Conservation (phyloP, 2,329 filamentous ascomycete species). For the Aquanectria penicillioides region DNA sequence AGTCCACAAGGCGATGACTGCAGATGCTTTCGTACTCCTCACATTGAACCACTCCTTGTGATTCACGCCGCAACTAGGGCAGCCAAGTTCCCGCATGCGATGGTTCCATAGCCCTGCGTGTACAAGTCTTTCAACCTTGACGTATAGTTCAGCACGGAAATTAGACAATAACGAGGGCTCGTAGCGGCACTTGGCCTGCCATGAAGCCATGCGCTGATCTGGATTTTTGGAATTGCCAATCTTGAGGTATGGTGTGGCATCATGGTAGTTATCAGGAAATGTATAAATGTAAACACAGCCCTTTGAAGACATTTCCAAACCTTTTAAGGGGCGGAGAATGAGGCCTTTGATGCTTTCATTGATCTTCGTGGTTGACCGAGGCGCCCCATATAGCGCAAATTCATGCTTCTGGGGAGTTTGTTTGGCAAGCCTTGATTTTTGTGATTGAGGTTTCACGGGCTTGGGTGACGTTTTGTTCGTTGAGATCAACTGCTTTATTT, state of each 20-base stretch:
- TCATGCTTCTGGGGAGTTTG: slow-evolving; percentile 17
- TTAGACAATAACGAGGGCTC: slow-evolving; percentile 25
- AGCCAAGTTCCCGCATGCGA: slow-evolving; percentile 38
- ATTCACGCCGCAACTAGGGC: slow-evolving; percentile 31
- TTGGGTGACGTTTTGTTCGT: neutral
- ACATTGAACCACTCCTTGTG: slow-evolving; percentile 46
- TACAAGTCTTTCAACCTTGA: slow-evolving; percentile 43
- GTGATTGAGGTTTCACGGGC: neutral
- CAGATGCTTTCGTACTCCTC: slow-evolving; percentile 21
- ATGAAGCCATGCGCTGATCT: slow-evolving; percentile 36
- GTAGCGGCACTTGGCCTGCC: slow-evolving; percentile 40
- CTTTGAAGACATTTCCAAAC: neutral
- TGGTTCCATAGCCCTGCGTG: slow-evolving; percentile 41
- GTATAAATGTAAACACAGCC: slow-evolving; percentile 42
- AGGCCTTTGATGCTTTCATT: slow-evolving; percentile 31
- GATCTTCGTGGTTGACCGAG: slow-evolving; percentile 10
- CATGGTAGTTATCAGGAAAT: slow-evolving; percentile 30
- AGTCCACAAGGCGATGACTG: slow-evolving; percentile 38
- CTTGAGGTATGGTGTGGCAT: slow-evolving; percentile 38
- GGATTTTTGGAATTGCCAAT: slow-evolving; percentile 42
- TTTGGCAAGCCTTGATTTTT: neutral
- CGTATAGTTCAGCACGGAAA: slow-evolving; percentile 31
- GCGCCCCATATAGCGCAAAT: slow-evolving; percentile 30
- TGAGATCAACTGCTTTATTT: neutral
- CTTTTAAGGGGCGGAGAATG: slow-evolving; percentile 13